Conservation (phyloP, 139 green algal genomes). For the Ulvella scutata region DNA sequence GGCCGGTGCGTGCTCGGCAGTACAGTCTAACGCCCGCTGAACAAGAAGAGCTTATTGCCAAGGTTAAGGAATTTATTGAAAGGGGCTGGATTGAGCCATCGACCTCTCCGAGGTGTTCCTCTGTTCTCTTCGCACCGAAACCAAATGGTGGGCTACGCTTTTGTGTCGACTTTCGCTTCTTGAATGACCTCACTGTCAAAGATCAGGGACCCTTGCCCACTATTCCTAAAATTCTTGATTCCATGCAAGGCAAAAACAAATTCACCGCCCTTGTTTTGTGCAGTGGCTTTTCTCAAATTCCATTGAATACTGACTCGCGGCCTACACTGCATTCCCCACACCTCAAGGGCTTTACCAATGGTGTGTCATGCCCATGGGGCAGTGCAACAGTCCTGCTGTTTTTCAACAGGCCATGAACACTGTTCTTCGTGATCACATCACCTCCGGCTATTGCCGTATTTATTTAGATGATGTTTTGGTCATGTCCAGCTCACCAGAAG, state of each 20-base stretch:
- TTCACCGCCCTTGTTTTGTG: conserved; percentile 27
- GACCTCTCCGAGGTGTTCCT: conserved; percentile 22
- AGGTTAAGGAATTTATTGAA: conserved; percentile 9
- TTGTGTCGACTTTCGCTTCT: conserved; percentile 30
- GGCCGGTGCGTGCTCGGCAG: not conserved
- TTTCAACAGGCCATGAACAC: too few species aligned
- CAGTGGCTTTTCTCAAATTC: conserved; percentile 17
- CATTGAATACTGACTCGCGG: conserved; percentile 5
- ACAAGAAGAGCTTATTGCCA: not conserved
- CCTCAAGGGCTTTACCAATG: too few species aligned
- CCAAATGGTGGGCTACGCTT: conserved; percentile 31
- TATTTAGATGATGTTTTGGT: too few species aligned
- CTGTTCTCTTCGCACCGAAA: conserved; percentile 43
- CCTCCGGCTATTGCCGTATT: too few species aligned
- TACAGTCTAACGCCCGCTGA: not conserved
- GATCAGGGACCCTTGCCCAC: conserved; percentile 28
- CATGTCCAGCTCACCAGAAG: too few species aligned
- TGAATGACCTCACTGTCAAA: conserved; percentile 33
- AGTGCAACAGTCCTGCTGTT: too few species aligned
- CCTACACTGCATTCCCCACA: too few species aligned
- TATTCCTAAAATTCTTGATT: conserved; percentile 33
- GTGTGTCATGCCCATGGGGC: too few species aligned
- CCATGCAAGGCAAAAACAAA: conserved; percentile 11
- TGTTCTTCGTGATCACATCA: too few species aligned
- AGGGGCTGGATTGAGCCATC: conserved; percentile 12